phyloP scores from a whole-genome alignment of 495 filamentous ascomycete species.

The Elaphomyces granulatus region DNA sequence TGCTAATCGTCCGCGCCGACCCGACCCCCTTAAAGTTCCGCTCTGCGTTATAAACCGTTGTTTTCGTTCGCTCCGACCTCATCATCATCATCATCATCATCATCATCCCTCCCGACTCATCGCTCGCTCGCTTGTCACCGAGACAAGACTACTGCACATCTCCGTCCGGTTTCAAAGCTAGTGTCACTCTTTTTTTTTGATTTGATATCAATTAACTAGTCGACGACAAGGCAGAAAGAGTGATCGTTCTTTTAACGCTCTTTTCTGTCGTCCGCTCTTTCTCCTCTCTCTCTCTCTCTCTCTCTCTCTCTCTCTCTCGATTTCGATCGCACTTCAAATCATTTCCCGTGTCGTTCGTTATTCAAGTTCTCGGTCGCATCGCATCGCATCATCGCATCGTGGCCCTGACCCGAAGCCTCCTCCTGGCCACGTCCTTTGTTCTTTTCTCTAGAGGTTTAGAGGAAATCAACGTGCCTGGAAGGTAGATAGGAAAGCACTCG shows the following conservation, averaged over 20 bases:
- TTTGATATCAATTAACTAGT: conserved; percentile 3
- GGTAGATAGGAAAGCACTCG: not conserved
- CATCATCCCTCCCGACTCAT: too few relatives aligned
- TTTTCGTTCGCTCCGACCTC: too few relatives aligned
- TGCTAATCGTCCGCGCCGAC: too few relatives aligned
- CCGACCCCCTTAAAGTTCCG: too few relatives aligned
- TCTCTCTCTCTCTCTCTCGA: not conserved
- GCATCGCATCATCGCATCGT: too few relatives aligned
- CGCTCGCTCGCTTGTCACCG: too few relatives aligned
- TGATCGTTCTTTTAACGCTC: not conserved
- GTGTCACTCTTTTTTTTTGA: conserved; percentile 1
- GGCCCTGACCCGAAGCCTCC: not conserved
- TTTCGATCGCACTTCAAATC: not conserved
- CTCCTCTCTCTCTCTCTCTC: conserved; percentile 4
- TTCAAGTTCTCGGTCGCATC: too few relatives aligned
- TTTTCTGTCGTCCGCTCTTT: conserved; percentile 7
- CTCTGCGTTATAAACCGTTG: too few relatives aligned
- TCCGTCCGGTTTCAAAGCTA: conserved; percentile 2
- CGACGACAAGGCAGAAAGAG: not conserved
- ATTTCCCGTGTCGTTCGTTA: too few relatives aligned
- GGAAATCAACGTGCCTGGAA: conserved; percentile 2
- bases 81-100: too few relatives aligned
- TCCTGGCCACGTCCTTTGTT: not conserved
- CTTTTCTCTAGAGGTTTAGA: conserved; percentile 6
- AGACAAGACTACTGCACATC: conserved; percentile 7